Conservation (phyloP, 2,329 filamentous ascomycete genomes). For the Karstenula rhodostoma region DNA sequence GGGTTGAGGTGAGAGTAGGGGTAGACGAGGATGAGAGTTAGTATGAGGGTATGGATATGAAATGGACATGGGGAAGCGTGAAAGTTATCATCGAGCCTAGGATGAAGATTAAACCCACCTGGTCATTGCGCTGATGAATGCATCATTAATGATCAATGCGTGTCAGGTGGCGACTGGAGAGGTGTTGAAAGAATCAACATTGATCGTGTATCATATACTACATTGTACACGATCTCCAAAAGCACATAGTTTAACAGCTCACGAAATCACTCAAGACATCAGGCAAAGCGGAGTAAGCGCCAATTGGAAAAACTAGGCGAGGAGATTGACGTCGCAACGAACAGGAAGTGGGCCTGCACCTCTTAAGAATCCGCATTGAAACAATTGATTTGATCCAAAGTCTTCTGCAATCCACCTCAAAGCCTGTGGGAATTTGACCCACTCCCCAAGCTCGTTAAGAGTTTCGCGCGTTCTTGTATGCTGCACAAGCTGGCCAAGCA, state of each 20-base stretch:
- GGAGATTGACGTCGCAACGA: too few relatives aligned
- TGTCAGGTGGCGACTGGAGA: neutral
- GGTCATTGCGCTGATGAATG: neutral
- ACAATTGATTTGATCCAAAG: slow-evolving; percentile 23
- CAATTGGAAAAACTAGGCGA: too few relatives aligned
- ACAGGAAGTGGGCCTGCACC: too few relatives aligned
- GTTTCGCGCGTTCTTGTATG: slow-evolving; percentile 40
- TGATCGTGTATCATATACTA: neutral
- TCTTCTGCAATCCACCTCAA: slow-evolving; percentile 38
- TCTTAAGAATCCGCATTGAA: too few relatives aligned
- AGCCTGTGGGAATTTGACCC: slow-evolving; percentile 39
- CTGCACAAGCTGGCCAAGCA: slow-evolving; percentile 37
- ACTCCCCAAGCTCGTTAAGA: slow-evolving; percentile 40
- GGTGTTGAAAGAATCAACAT: neutral
- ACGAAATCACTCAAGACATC: too few relatives aligned
- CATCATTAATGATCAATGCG: neutral
- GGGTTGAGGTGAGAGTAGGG: neutral
- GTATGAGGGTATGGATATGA: neutral
- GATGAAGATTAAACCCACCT: neutral
- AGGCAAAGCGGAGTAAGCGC: too few relatives aligned
- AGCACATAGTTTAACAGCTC: too few relatives aligned
- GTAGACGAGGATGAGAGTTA: too few relatives aligned
- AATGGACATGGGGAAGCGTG: neutral
- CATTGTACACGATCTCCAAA: too few relatives aligned
- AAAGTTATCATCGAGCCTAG: neutral